Conservation (phyloP, 768 basidiomycete species). For the Boletus bicolor region DNA sequence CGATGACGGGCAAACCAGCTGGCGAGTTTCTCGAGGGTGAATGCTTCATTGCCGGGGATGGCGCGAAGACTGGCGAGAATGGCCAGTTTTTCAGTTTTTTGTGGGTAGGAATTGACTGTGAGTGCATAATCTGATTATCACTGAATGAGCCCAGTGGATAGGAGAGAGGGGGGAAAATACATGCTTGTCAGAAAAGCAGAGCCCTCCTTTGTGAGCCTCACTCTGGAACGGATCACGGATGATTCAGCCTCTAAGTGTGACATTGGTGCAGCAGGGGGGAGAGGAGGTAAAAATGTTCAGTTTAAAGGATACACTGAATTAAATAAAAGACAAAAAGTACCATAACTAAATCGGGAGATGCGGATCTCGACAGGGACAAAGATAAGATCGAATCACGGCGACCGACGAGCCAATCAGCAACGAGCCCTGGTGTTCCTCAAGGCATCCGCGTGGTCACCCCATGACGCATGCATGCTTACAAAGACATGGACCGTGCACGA, state of each 20-base stretch:
- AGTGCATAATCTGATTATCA: constrained; percentile 19
- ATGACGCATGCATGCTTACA: constrained; percentile 16
- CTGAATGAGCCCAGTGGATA: not conserved
- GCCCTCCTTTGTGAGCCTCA: constrained; percentile 10
- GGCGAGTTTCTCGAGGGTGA: constrained; percentile 15
- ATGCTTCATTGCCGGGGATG: constrained; percentile 22
- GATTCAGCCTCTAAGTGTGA: not conserved
- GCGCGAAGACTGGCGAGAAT: constrained; percentile 13
- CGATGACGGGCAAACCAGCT: constrained; percentile 27
- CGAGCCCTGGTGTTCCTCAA: not conserved
- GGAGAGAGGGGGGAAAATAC: not conserved
- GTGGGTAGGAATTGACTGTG: constrained; percentile 14
- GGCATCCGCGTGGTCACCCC: constrained; percentile 13
- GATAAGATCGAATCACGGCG: constrained; percentile 19
- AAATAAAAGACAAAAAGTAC: no score
- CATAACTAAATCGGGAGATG: constrained; percentile 13
- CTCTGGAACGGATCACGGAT: not conserved
- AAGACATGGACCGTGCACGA: constrained; percentile 29
- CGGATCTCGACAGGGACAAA: constrained; percentile 8
- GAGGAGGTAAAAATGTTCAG: no score
- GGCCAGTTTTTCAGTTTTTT: constrained; percentile 6
- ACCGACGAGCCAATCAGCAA: constrained; percentile 1
- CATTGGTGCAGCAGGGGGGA: not conserved
- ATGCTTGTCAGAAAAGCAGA: not conserved
- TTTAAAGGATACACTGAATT: no score